Percentiles rank a stretch among this genome's conserved stretches.
Conservation (phyloP, 495 filamentous ascomycete species). For the Ramalina intermedia region DNA sequence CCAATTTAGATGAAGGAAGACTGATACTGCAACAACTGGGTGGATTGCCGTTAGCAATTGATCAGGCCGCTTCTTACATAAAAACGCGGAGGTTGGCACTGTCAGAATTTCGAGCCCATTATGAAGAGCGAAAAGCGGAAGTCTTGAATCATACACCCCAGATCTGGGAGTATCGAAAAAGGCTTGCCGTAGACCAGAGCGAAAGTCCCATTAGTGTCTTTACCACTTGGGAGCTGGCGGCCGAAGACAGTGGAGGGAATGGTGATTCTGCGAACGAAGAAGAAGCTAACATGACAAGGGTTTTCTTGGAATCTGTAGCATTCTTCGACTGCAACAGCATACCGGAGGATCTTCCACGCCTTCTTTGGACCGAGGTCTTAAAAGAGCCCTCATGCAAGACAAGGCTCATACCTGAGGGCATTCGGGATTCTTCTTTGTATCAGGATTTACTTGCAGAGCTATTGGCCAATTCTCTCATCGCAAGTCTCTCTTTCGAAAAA, state of each 20-base stretch:
- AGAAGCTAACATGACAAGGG: no score
- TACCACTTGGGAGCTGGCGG: neutral
- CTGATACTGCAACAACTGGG: neutral
- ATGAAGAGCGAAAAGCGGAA: neutral
- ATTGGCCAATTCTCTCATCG: no score
- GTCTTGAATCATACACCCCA: neutral
- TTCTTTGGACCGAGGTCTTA: no score
- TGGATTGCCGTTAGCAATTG: neutral
- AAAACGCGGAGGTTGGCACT: neutral
- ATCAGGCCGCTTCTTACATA: neutral
- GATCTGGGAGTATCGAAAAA: neutral
- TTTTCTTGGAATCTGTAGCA: no score
- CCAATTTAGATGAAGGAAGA: neutral
- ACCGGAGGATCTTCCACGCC: no score
- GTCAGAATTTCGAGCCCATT: neutral
- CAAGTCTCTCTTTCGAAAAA: no score
- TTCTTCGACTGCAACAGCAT: no score
- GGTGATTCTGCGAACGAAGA: neutral
- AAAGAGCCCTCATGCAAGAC: no score
- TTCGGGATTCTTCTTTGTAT: no score
- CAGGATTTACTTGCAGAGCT: no score
- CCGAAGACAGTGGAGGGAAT: neutral
- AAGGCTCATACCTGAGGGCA: no score
- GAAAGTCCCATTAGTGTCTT: neutral
- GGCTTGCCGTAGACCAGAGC: neutral